phyloP scores from a whole-genome alignment of 306 rosid species.

The Vachellia pachyceras region DNA sequence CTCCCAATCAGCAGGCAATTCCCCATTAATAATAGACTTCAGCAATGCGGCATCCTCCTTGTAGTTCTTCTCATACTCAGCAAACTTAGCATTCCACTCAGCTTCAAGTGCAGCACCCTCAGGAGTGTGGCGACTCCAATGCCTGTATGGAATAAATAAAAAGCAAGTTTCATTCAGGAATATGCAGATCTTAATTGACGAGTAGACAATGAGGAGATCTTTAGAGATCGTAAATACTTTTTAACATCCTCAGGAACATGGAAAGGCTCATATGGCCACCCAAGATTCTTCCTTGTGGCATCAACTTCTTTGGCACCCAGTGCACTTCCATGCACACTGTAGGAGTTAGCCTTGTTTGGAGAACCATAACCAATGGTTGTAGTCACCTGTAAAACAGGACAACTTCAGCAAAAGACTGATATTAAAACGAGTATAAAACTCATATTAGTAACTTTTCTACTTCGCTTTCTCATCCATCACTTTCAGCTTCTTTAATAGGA shows the following conservation, averaged over 20 bases:
- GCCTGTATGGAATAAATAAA: constrained; percentile 50
- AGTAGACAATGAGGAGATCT: constrained; percentile 13
- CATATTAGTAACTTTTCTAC: not conserved
- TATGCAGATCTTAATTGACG: constrained; percentile 26
- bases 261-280: constrained; percentile 96
- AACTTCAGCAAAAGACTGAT: constrained; percentile 20
- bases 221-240: constrained; percentile 54
- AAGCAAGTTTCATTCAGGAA: constrained; percentile 35
- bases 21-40: constrained; percentile 72
- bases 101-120: constrained; percentile 85
- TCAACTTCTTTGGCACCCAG: constrained; percentile 98
- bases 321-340: constrained; percentile 98
- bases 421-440: not conserved
- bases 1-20: constrained; percentile 95
- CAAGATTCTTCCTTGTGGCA: constrained; percentile 93
- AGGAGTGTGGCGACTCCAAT: constrained; percentile 90
- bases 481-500: constrained; percentile 23
- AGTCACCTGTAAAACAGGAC: constrained; percentile 68
- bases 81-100: constrained; percentile 91
- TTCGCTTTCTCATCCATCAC: constrained; percentile 14
- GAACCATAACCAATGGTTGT: constrained; percentile 98
- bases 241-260: constrained; percentile 97
- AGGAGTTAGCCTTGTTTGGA: constrained; percentile 97
- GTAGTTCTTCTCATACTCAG: constrained; percentile 91
- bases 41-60: constrained; percentile 79